Conservation (phyloP, 2,329 filamentous ascomycete genomes). For the Ascomycota sp. region DNA sequence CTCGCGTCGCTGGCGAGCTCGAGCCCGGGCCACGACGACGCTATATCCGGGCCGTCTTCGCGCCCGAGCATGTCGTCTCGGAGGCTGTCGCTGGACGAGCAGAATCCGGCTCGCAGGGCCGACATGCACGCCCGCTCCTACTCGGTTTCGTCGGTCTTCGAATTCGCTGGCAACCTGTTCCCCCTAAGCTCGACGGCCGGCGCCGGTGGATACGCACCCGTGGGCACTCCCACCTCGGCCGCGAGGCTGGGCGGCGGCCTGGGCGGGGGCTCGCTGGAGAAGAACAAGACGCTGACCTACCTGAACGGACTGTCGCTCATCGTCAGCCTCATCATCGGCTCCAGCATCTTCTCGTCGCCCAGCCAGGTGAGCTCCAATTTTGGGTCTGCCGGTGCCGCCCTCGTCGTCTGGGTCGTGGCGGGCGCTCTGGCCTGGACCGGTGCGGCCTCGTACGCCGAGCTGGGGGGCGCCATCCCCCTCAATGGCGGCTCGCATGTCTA, state of each 20-base stretch:
- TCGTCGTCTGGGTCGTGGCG: conserved; percentile 82
- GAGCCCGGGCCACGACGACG: conserved; percentile 32
- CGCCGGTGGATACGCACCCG: conserved; percentile 56
- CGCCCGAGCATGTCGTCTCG: conserved; percentile 79
- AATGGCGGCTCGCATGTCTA: conserved; percentile 93
- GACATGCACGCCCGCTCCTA: conserved; percentile 40
- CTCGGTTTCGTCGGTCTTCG: conserved; percentile 82
- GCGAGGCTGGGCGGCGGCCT: conserved; percentile 26
- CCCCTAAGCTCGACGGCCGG: conserved; percentile 67
- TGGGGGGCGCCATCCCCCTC: conserved; percentile 85
- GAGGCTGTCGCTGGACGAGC: conserved; percentile 51
- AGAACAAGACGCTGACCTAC: conserved; percentile 88
- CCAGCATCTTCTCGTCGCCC: conserved; percentile 87
- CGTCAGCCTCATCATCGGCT: conserved; percentile 84
- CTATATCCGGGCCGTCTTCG: conserved; percentile 45
- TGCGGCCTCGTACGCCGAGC: conserved; percentile 81
- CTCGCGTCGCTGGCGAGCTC: conserved; percentile 86
- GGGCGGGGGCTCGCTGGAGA: conserved; percentile 69
- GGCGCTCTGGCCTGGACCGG: conserved; percentile 94
- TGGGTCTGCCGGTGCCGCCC: conserved; percentile 71
- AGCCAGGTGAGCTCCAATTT: conserved; percentile 83
- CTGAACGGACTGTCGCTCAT: conserved; percentile 83
- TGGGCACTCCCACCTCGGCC: conserved; percentile 52
- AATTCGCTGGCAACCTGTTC: conserved; percentile 85
- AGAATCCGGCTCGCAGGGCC: conserved; percentile 26